Evolutionary conservation across 106 monocot species (phyloP).

Genomic region (Narthecium ossifragum): DNA sequence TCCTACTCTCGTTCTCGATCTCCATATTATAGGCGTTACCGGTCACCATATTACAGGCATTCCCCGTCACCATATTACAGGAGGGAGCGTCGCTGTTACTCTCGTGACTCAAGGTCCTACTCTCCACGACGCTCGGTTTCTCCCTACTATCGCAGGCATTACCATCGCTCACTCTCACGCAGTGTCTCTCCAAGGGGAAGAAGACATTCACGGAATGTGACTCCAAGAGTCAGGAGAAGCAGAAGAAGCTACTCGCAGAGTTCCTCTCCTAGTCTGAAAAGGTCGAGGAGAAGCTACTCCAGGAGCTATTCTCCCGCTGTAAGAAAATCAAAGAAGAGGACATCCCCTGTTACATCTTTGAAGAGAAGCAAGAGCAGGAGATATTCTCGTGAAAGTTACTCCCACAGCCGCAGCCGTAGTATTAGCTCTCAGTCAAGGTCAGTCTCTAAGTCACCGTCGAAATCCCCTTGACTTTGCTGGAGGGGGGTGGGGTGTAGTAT

Average conservation of each 20-base stretch:
- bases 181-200: conserved; percentile 17
- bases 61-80: conserved; percentile 18
- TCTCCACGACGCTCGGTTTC: conserved; percentile 24
- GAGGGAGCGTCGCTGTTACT: conserved; percentile 24
- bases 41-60: too few species aligned
- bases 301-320: conserved; percentile 9
- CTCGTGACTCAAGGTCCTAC: conserved; percentile 39
- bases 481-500: too few species aligned
- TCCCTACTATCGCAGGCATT: conserved; percentile 17
- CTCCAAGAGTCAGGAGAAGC: conserved; percentile 15
- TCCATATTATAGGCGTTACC: conserved; percentile 1
- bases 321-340: conserved; percentile 11
- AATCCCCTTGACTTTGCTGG: too few species aligned
- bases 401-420: conserved; percentile 44
- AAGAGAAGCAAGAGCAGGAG: conserved; percentile 7
- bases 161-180: conserved; percentile 16
- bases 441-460: conserved; percentile 5
- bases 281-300: conserved; percentile 28
- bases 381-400: conserved; percentile 50
- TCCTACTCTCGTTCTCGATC: conserved; percentile 7
- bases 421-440: conserved; percentile 22
- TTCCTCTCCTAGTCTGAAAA: conserved; percentile 19
- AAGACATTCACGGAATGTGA: not conserved
- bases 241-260: conserved; percentile 39
- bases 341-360: conserved; percentile 10